Base-by-base conservation (phyloP, 371 early-diverging fungal genomes). In the Mucor ambiguus region DNA sequence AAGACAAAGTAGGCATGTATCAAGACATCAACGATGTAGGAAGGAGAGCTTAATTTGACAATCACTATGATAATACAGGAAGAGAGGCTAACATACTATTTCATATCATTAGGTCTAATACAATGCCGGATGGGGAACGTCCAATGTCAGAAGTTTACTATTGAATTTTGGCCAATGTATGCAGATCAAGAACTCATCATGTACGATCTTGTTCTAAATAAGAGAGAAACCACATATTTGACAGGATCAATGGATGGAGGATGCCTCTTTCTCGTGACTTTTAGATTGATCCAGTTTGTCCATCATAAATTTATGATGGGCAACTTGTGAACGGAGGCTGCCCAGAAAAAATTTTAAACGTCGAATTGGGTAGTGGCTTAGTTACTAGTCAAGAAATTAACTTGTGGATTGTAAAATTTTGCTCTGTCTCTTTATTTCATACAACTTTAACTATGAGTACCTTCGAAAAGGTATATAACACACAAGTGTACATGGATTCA, bases 381-480 rank as follows among this genome's bases (percentile, higher is more conserved):
- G 56, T 7, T 56, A 32, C 30, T 56, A 56, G 52, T 33, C 56
- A 32, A 33, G 33, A 56, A 33, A 56, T 33, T n/a, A 30, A 33
- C 20, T 20, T 56, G 32, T 32, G 33, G 33, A n/a, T 56, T 56
- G 56, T 32, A 56, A 56, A 56, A 32, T 56, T 56, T 56, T 56
- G 56, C 56, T 56, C 56, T 20, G 32, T 56, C 56, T 56, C 56
- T 56, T 56, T 56, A 32, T 56, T 56, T 33, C 33, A 29, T 56
- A 29, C 33, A 56, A 56, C 33, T 32, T 56, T 56, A 29, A 56
- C 32, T 33, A 56, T 56, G 56, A 32, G 32, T 33, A 56, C 56
- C 33, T 56, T 56, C 56, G 56, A 56, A 33, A 56, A 56, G 56
- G 56, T 56, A 56, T 30, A 18, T 7, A 14, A 32, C n/a, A 56